Conservation (phyloP, 495 filamentous ascomycete genomes). For the Penicillium tannophilum region DNA sequence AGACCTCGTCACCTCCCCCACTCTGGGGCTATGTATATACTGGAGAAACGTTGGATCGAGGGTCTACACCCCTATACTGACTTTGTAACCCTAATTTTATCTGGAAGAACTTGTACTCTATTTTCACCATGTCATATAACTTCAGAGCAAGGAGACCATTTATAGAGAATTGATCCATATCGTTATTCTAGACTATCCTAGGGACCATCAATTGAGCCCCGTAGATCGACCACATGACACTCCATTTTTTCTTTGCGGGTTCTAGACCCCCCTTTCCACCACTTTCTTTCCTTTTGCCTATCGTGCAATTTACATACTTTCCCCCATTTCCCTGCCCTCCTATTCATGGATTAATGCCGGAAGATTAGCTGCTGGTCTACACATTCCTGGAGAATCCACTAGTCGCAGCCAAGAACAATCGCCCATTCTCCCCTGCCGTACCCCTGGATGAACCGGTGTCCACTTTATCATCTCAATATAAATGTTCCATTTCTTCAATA, state of each 20-base stretch:
- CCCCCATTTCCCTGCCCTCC: constrained; percentile 7
- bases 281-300: constrained; percentile 1
- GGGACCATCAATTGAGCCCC: constrained; percentile 16
- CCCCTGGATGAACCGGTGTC: constrained; percentile 10
- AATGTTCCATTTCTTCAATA: background rate
- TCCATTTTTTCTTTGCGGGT: constrained; percentile 31
- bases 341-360: constrained; percentile 27
- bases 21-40: constrained; percentile 3
- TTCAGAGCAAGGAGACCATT: too few relatives aligned
- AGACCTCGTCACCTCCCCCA: constrained; percentile 42
- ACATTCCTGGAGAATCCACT: constrained; percentile 12
- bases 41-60: background rate
- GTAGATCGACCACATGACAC: constrained; percentile 49
- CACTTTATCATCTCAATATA: background rate
- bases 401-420: constrained; percentile 25
- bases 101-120: background rate
- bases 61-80: background rate
- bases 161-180: too few relatives aligned
- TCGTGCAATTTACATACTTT: background rate
- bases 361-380: constrained; percentile 14
- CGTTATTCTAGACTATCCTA: too few relatives aligned
- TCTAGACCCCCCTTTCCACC: constrained; percentile 33
- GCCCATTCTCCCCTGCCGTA: constrained; percentile 6
- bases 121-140: too few relatives aligned
- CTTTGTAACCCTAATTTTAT: background rate